A percentile compares a stretch with the other conserved stretches of the same genome.
These are phyloP conservation scores for Penicillium verhagenii DNA, from an alignment of 495 filamentous ascomycete species.

Conservation along the genomic window DNA sequence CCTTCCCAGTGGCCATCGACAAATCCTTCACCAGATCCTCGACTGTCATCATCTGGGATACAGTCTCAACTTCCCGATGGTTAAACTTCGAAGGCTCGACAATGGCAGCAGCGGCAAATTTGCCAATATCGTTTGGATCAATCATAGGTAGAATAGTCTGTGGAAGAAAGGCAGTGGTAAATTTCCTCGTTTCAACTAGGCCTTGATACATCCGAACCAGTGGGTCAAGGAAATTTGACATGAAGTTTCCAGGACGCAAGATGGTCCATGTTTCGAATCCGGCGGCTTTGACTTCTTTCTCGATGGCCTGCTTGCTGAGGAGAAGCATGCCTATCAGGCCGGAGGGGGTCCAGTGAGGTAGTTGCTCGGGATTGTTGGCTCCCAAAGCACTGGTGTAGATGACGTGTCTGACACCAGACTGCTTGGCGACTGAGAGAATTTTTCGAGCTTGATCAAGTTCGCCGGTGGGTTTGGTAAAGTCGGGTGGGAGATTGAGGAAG, in stretches of 20 bases:
- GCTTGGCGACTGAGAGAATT: constrained; percentile 43
- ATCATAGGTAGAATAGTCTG: constrained; percentile 38
- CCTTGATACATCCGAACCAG: constrained; percentile 37
- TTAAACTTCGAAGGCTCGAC: constrained; percentile 38
- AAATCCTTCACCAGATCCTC: constrained; percentile 33
- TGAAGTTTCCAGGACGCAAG: constrained; percentile 47
- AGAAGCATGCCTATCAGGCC: constrained; percentile 26
- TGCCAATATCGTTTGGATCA: constrained; percentile 49
- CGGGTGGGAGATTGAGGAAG: constrained; percentile 49
- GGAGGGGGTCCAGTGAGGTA: constrained; percentile 24
- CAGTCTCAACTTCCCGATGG: constrained; percentile 36
- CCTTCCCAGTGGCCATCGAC: constrained; percentile 27
- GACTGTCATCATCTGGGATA: constrained; percentile 32
- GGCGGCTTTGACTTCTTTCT: constrained; percentile 25
- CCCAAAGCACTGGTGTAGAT: constrained; percentile 40
- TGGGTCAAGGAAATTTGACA: constrained; percentile 47
- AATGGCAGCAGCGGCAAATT: constrained; percentile 45
- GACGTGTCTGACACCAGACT: constrained; percentile 36
- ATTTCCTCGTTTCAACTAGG: constrained; percentile 33
- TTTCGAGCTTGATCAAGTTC: constrained; percentile 39
- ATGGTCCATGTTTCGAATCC: constrained; percentile 45
- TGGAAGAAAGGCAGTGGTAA: constrained; percentile 26
- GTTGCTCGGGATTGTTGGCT: constrained; percentile 20
- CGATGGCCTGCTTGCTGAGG: constrained; percentile 36
- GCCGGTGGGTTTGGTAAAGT: constrained; percentile 10